Evolutionary conservation across 1,284 basidiomycete genomes (phyloP), one percentile per base, ranked within the genome.

Genomic region (Leccinum pallidistipes): DNA sequence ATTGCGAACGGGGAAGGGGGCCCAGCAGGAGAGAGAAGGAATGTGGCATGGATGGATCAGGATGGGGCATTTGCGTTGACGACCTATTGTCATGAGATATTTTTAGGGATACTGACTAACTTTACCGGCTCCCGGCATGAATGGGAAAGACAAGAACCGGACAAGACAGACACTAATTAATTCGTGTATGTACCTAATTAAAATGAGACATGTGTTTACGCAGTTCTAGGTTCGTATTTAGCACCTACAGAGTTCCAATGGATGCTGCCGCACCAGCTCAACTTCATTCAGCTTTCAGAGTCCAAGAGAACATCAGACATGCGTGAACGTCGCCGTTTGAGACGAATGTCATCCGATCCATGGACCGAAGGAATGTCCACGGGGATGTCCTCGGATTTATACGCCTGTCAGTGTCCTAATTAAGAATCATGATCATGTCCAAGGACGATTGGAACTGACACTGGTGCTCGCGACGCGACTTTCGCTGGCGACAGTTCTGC

Each of bases 321-420:
- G 63, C 75, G 73, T 43, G 81, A 83, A 27, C 73, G 74, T 55
- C 82, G 79, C 32, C 78, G 74, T 31, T 80, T 79, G 27, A 81
- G 68, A 40, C 76, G 69, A 49, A 63, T 60, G 27, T 66, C 61
- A 27, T 71, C 60, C n/a, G 69, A 66, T 31, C 63, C 45, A 55
- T 59, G 49, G 34, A 64, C 65, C 18, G 70, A 61, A 60, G 72
- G 67, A 31, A 77, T 63, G 16, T 70, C 64, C 43, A 65, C 54
- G 12, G 69, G 52, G 43, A 63, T 63, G 24, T 68, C 66, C 52
- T 75, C 75, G 53, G 67, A 63, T 60, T 72, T 73, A 59, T 62
- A 47, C 50, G 51, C 57, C 76, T 76, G 62, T 45, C 45, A 61
- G 63, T n/a, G 52, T 27, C 11, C 56, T 76, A 62, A 74, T 31